These are phyloP conservation scores for Dactylellina drechsleri DNA, from an alignment of 2,329 filamentous ascomycete genomes.

Conservation along the genomic window DNA sequence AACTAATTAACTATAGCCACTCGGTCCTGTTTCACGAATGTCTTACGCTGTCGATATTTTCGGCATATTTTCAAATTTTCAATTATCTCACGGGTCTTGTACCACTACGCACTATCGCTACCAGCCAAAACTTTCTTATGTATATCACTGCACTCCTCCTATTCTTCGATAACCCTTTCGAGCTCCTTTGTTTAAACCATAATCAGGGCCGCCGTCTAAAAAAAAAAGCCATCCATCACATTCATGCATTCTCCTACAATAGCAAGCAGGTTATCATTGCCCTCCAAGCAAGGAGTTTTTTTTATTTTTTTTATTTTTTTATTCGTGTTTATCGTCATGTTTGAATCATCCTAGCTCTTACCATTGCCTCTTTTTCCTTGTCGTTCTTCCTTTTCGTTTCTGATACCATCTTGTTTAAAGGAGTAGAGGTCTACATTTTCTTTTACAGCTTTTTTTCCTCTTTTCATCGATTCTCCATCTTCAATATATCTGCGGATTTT, in stretches of 20 bases:
- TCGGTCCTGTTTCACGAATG: not conserved
- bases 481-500: slow-evolving; percentile 2
- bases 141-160: not conserved
- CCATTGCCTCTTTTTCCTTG: not conserved
- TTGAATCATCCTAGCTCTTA: not conserved
- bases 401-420: slow-evolving; percentile 42
- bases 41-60: no score
- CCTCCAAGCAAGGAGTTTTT: slow-evolving; percentile 7
- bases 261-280: slow-evolving; percentile 3
- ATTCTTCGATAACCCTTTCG: no score
- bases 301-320: not conserved
- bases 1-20: not conserved
- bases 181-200: not conserved
- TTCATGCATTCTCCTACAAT: not conserved
- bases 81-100: no score
- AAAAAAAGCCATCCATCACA: not conserved
- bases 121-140: slow-evolving; percentile 2
- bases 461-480: slow-evolving; percentile 14
- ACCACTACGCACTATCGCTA: not conserved
- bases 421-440: slow-evolving; percentile 34
- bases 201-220: slow-evolving; percentile 6
- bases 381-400: slow-evolving; percentile 5
- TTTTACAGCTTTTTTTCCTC: slow-evolving; percentile 12
- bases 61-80: no score
- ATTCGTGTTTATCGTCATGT: not conserved